These are phyloP conservation scores for Cyberlindnera maclurae DNA, from an alignment of 805 yeast genomes.

Conservation along the genomic window DNA sequence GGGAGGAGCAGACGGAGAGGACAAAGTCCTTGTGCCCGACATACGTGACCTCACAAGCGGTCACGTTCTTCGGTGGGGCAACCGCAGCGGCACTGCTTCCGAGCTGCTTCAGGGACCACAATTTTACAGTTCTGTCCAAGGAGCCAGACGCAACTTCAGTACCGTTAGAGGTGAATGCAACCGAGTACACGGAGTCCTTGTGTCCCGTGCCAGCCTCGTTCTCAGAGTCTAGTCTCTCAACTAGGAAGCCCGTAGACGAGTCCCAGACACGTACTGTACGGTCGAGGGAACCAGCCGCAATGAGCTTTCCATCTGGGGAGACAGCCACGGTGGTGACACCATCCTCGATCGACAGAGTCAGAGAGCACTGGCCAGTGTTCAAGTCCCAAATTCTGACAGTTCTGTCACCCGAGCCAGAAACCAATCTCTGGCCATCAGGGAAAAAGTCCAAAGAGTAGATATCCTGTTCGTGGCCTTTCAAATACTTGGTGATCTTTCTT, in stretches of 20 bases:
- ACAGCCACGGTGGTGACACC: constrained; percentile 98
- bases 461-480: constrained; percentile 96
- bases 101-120: constrained; percentile 79
- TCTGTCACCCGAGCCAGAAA: constrained; percentile 94
- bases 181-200: constrained; percentile 92
- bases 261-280: constrained; percentile 97
- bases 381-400: constrained; percentile 96
- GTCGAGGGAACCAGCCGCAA: constrained; percentile 96
- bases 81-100: constrained; percentile 35
- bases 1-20: constrained; percentile 87
- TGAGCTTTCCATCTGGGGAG: constrained; percentile 87
- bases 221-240: constrained; percentile 87
- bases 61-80: constrained; percentile 33
- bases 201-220: constrained; percentile 88
- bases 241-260: constrained; percentile 82
- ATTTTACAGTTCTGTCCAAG: constrained; percentile 88
- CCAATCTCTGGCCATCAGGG: constrained; percentile 89
- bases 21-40: constrained; percentile 97
- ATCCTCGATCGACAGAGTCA: constrained; percentile 87
- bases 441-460: constrained; percentile 92
- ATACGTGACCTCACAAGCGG: constrained; percentile 83
- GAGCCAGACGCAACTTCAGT: constrained; percentile 92
- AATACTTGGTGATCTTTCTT: constrained; percentile 74
- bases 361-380: constrained; percentile 78
- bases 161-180: constrained; percentile 87